These are phyloP conservation scores for Cytospora mali DNA, from an alignment of 2,329 filamentous ascomycete genomes.

Conservation along the genomic window DNA sequence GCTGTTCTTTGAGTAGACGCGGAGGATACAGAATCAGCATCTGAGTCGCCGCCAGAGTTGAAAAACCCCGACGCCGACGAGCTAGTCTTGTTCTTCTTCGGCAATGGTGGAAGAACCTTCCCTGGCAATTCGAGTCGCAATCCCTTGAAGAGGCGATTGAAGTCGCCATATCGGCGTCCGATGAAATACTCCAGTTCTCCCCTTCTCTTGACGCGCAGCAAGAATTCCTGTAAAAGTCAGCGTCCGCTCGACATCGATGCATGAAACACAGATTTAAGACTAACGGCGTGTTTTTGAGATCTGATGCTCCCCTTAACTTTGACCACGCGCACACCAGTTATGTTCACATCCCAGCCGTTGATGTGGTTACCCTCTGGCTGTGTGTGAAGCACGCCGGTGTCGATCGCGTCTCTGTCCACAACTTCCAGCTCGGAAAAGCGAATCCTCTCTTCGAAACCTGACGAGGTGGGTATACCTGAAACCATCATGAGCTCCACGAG, in stretches of 20 bases:
- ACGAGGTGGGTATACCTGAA: slow-evolving; percentile 91
- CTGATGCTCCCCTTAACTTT: slow-evolving; percentile 83
- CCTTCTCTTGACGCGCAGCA: slow-evolving; percentile 81
- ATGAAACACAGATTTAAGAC: slow-evolving; percentile 37
- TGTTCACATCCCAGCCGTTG: slow-evolving; percentile 96
- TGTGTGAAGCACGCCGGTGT: slow-evolving; percentile 83
- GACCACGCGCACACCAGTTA: slow-evolving; percentile 82
- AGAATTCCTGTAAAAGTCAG: slow-evolving; percentile 67
- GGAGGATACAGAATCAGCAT: slow-evolving; percentile 80
- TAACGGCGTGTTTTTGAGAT: slow-evolving; percentile 86
- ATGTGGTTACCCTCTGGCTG: slow-evolving; percentile 89
- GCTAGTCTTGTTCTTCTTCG: slow-evolving; percentile 87
- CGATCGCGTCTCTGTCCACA: slow-evolving; percentile 89
- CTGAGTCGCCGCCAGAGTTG: slow-evolving; percentile 62
- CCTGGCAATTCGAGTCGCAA: slow-evolving; percentile 86
- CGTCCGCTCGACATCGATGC: slow-evolving; percentile 8
- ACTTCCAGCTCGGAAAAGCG: slow-evolving; percentile 96
- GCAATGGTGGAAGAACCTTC: slow-evolving; percentile 82
- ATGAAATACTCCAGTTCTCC: slow-evolving; percentile 78
- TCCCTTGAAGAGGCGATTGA: slow-evolving; percentile 75
- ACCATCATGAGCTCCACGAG: slow-evolving; percentile 99
- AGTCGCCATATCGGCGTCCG: slow-evolving; percentile 86
- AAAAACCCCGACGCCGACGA: slow-evolving; percentile 56
- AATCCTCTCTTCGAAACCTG: slow-evolving; percentile 96
- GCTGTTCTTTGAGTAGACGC: slow-evolving; percentile 65